These are phyloP conservation scores for Ceratocystis huliohia DNA, from an alignment of 2,329 filamentous ascomycete genomes.

Conservation along the genomic window DNA sequence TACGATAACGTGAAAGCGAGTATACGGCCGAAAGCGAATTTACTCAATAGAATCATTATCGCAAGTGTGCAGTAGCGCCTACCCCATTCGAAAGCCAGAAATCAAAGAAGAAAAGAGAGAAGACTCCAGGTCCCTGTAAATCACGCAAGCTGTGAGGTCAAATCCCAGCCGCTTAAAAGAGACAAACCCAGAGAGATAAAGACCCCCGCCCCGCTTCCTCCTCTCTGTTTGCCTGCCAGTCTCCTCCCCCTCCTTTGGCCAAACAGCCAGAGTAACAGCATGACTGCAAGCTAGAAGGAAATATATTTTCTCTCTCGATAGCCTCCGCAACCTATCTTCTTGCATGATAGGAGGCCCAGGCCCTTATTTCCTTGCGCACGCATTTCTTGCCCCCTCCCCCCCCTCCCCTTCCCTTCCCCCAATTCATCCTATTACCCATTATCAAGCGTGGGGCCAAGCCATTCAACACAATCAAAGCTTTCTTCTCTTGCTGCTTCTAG, in stretches of 20 bases:
- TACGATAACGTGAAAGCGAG: too few species aligned
- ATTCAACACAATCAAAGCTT: background rate
- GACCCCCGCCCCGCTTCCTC: background rate
- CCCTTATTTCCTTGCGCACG: background rate
- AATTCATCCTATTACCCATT: background rate
- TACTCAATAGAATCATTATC: background rate
- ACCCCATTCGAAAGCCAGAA: background rate
- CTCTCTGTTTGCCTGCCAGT: background rate
- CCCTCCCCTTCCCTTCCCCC: too few species aligned
- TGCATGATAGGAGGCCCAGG: background rate
- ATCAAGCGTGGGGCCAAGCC: background rate
- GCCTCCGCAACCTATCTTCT: background rate
- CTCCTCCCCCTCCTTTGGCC: background rate
- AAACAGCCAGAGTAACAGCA: background rate
- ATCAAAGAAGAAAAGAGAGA: too few species aligned
- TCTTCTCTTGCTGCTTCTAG: conserved; percentile 7
- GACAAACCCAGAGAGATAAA: background rate
- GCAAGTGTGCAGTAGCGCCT: background rate
- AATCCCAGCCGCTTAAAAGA: background rate
- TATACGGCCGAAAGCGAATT: too few species aligned
- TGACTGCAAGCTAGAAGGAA: background rate
- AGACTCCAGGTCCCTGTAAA: background rate
- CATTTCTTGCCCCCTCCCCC: background rate
- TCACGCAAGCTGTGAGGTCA: background rate
- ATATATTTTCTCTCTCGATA: background rate